A percentile compares a stretch with the other conserved stretches of the same genome.
Conservation (phyloP, 2,329 filamentous ascomycete genomes). For the Curvularia lunata region DNA sequence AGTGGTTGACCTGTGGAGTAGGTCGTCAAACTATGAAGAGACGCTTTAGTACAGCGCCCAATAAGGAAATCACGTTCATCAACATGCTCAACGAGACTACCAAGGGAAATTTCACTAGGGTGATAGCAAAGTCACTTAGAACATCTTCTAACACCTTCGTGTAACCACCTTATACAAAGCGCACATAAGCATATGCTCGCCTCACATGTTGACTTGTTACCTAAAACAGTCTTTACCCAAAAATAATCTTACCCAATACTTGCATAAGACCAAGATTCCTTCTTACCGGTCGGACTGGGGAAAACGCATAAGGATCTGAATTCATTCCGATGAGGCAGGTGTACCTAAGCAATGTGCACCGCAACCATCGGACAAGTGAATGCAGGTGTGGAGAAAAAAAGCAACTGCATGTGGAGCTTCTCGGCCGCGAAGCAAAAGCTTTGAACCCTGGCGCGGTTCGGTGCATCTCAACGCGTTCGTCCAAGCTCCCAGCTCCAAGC, state of each 20-base stretch:
- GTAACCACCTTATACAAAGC: background rate
- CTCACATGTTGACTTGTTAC: background rate
- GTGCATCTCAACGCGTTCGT: background rate
- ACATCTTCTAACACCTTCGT: background rate
- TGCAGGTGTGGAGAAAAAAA: background rate
- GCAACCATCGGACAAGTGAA: background rate
- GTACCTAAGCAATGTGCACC: background rate
- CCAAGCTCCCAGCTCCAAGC: slow-evolving; percentile 2
- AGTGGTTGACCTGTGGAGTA: background rate
- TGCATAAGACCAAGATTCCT: background rate
- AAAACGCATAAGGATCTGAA: background rate
- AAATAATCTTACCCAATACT: background rate
- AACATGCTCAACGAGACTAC: no score
- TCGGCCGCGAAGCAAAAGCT: background rate
- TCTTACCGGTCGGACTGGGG: background rate
- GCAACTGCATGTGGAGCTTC: background rate
- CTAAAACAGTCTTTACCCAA: no score
- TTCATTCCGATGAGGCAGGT: background rate
- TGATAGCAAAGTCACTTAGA: no score
- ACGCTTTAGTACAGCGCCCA: background rate
- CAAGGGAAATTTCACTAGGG: background rate
- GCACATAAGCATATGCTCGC: no score
- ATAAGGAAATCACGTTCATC: background rate
- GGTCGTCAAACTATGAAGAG: background rate
- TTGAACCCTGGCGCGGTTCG: slow-evolving; percentile 2